Base-by-base conservation (phyloP, 148 eudicot genomes). In the Bassia scoparia region DNA sequence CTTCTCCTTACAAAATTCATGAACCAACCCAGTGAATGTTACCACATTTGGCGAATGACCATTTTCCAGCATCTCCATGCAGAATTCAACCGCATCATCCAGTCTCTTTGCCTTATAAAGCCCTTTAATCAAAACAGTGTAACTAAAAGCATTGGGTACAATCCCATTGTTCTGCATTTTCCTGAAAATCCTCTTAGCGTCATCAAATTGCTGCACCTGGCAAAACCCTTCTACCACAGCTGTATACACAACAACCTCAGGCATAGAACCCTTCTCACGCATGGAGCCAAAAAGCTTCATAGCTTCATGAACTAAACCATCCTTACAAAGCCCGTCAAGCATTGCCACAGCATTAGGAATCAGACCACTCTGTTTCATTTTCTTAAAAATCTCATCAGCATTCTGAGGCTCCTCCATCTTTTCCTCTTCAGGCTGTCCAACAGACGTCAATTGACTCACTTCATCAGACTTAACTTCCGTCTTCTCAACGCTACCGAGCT, bases 141-240 rank as follows among this genome's bases (percentile, higher is more conserved):
- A 95, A 82, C 89, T 89, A 77, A 82, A 88, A 0, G 96, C 96
- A 78, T 95, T 95, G 1, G 99, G 94, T 3, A 75, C 73, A 38
- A 95, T 84, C 21, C 92, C 89, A 67, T 83, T 88, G 5, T 60
- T 77, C 78, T 91, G 87, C 99, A 95, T 95, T 71, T 95, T 95
- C 83, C 79, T 80, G 76, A 95, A 95, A 66, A 91, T 85, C 74
- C 97, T 88, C 75, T 58, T 76, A 0, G 97, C 96, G 56, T 95
- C 97, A 23, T 91, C 92, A 10, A 86, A 64, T 71, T 87, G 88
- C 3, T 80, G 88, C 24, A 90, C 96, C 83, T 91, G 85, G 81
- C 91, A 89, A 83, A 89, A 95, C 31, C 99, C 97, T 38, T 91
- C 97, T 53, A 95, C 92, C 58, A 91, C 97, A 8, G 97, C 97